Conservation (phyloP, 2,329 filamentous ascomycete species). For the Myriosclerotinia duriaeana region DNA sequence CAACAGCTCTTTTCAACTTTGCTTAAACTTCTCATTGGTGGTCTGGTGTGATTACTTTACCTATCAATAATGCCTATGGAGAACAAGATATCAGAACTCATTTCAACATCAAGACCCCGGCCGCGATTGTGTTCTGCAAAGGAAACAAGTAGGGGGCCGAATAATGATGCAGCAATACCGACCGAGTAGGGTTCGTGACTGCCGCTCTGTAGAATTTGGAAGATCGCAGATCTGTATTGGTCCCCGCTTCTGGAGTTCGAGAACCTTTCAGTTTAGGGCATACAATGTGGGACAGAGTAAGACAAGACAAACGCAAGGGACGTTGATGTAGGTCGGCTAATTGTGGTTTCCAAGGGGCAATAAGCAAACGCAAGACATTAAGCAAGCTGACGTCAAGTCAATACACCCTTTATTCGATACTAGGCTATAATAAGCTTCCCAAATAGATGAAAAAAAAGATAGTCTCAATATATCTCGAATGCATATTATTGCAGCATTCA, state of each 20-base stretch:
- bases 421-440: neutral
- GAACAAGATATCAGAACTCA: neutral
- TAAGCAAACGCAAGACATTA: neutral
- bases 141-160: neutral
- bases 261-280: neutral
- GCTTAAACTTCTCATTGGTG: neutral
- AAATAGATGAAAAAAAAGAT: neutral
- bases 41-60: neutral
- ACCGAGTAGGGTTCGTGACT: neutral
- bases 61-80: neutral
- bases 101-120: neutral
- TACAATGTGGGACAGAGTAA: neutral
- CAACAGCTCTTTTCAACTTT: neutral
- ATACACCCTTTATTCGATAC: neutral
- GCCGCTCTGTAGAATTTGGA: neutral
- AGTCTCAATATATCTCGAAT: neutral
- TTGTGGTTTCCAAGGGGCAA: neutral
- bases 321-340: conserved; percentile 11
- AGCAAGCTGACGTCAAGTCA: neutral
- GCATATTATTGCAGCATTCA: neutral
- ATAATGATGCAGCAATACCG: neutral
- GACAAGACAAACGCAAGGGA: conserved; percentile 15
- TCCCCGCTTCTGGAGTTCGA: neutral
- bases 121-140: neutral
- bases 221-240: neutral